A percentile compares a stretch with the other conserved stretches of the same genome.
These are phyloP conservation scores for Scheffersomyces parashehatae DNA, from an alignment of 1,139 yeast genomes.

Conservation along the genomic window DNA sequence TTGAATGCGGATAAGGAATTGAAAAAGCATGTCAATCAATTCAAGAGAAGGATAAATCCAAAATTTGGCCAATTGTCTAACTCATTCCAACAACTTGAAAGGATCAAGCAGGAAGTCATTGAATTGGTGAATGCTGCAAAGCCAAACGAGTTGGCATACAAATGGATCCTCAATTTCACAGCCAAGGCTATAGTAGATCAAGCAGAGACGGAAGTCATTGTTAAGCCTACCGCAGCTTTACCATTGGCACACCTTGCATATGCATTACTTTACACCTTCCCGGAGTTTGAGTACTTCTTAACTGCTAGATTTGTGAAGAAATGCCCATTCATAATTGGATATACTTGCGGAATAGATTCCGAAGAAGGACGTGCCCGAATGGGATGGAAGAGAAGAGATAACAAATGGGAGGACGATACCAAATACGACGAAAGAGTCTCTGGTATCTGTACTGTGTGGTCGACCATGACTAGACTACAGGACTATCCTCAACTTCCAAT, in stretches of 20 bases:
- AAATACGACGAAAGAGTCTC: constrained; percentile 82
- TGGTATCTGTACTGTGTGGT: constrained; percentile 81
- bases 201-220: constrained; percentile 90
- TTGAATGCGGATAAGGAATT: constrained; percentile 44
- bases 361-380: constrained; percentile 79
- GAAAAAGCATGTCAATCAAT: constrained; percentile 43
- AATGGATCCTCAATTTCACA: constrained; percentile 77
- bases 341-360: constrained; percentile 68
- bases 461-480: constrained; percentile 60
- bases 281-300: constrained; percentile 66
- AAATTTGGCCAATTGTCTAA: constrained; percentile 89
- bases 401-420: constrained; percentile 75
- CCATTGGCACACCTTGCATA: constrained; percentile 75
- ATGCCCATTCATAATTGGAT: constrained; percentile 88
- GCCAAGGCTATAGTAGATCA: constrained; percentile 87
- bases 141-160: constrained; percentile 49
- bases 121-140: constrained; percentile 49
- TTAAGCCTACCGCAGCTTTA: constrained; percentile 72
- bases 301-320: constrained; percentile 85
- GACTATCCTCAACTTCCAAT: constrained; percentile 13
- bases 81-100: constrained; percentile 57
- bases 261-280: constrained; percentile 54
- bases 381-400: constrained; percentile 81
- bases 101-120: constrained; percentile 53
- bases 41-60: constrained; percentile 76